A percentile compares a stretch with the other conserved stretches of the same genome.
Conservation (phyloP, 2,329 filamentous ascomycete genomes). For the Colletotrichum sojae region DNA sequence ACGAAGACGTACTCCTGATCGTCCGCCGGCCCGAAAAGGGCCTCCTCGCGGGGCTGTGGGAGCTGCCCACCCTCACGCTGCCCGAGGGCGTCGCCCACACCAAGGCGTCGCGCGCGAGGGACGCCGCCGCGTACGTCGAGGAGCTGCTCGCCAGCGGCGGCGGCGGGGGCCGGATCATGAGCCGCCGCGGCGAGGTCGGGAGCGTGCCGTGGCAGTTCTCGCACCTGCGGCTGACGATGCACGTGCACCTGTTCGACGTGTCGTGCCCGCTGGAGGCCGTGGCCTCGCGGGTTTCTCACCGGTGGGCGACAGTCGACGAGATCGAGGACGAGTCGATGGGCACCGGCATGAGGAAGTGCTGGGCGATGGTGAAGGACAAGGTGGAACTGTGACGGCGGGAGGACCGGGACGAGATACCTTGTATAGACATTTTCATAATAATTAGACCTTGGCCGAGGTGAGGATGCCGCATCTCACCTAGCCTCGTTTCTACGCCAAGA, state of each 20-base stretch:
- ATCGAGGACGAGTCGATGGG: slow-evolving; percentile 69
- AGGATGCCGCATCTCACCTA: too few species aligned
- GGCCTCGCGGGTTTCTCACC: slow-evolving; percentile 36
- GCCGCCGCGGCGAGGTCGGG: slow-evolving; percentile 56
- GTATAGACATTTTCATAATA: too few species aligned
- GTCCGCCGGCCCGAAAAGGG: slow-evolving; percentile 67
- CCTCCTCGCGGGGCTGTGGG: slow-evolving; percentile 69
- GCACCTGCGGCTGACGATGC: slow-evolving; percentile 70
- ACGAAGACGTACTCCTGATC: slow-evolving; percentile 56
- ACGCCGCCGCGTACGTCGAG: slow-evolving; percentile 54
- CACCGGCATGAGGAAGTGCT: slow-evolving; percentile 72
- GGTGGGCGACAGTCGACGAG: slow-evolving; percentile 56
- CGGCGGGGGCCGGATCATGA: slow-evolving; percentile 48
- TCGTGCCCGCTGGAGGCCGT: slow-evolving; percentile 32
- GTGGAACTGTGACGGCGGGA: neutral
- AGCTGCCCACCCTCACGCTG: slow-evolving; percentile 64
- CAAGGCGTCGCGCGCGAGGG: slow-evolving; percentile 50
- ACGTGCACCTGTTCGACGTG: slow-evolving; percentile 66
- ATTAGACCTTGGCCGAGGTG: too few species aligned
- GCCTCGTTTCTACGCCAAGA: too few species aligned
- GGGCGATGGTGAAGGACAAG: slow-evolving; percentile 57
- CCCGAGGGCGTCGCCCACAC: slow-evolving; percentile 46
- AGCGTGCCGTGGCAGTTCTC: slow-evolving; percentile 71
- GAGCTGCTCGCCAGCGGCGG: slow-evolving; percentile 44
- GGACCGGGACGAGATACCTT: too few species aligned